These are phyloP conservation scores for Tricholoma flavovirens DNA, from an alignment of 768 basidiomycete genomes.

Conservation along the genomic window DNA sequence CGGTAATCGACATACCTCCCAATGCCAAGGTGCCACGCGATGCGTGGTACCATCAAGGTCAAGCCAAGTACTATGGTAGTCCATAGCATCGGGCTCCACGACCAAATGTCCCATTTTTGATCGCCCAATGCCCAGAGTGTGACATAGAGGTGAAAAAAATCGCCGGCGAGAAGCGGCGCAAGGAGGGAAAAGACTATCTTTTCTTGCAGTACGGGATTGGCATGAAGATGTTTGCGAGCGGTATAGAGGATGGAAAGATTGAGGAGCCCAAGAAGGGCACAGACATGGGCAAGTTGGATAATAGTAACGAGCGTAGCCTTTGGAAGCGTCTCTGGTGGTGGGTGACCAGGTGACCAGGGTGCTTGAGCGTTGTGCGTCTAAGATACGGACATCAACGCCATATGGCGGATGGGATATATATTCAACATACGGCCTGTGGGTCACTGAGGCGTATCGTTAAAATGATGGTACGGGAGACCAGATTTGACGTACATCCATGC, in stretches of 20 bases:
- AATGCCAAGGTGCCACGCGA: conserved; percentile 71
- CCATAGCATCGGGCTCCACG: conserved; percentile 70
- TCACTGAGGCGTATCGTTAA: conserved; percentile 33
- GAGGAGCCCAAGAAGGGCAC: conserved; percentile 65
- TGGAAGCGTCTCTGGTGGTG: conserved; percentile 47
- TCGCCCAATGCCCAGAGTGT: conserved; percentile 78
- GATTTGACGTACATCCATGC: conserved; percentile 38
- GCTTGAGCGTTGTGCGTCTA: conserved; percentile 74
- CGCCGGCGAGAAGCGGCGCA: conserved; percentile 64
- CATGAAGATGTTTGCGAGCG: conserved; percentile 52
- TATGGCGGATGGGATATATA: conserved; percentile 1
- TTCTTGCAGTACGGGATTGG: conserved; percentile 63
- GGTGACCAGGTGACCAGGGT: conserved; percentile 51
- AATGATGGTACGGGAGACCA: neutral
- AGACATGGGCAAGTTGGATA: conserved; percentile 73
- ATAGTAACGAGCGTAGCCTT: conserved; percentile 64
- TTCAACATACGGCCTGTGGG: conserved; percentile 51
- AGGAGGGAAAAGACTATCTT: conserved; percentile 60
- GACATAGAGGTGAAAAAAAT: conserved; percentile 57
- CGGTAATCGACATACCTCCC: conserved; percentile 67
- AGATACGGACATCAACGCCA: neutral
- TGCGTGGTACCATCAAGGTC: conserved; percentile 60
- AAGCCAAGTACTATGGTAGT: conserved; percentile 58
- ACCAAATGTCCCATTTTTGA: conserved; percentile 50
- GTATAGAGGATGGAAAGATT: conserved; percentile 64